Evolutionary conservation across 768 basidiomycete species (phyloP), one percentile per base, ranked within the genome.

Genomic region (Tulasnella sp.): DNA sequence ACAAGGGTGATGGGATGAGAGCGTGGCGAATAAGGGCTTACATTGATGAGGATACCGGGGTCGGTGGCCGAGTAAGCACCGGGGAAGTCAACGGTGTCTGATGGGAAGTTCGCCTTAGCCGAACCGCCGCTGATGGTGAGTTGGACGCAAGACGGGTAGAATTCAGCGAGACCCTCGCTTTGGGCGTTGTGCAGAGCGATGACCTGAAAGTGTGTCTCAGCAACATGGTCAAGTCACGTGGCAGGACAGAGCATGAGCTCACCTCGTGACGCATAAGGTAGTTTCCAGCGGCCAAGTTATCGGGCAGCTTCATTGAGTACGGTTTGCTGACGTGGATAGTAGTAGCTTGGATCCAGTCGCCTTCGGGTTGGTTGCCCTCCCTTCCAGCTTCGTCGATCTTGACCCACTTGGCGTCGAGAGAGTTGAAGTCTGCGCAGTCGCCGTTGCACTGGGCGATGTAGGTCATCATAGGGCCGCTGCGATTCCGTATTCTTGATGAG

Each of bases 251-350:
- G 23, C n/a, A 61, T 11, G 11, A 5, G 51, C 51, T 67, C 18
- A 81, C 81, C 79, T 94, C 93, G 83, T 93, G 90, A 0, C 93
- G 91, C 82, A 93, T 83, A 78, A 94, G 85, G 83, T 94, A 94
- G 80, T 91, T 88, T 5, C 93, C 93, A 2, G 91, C 84, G 2
- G 89, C 86, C 75, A 94, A 82, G 69, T 87, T 87, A 26, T 70
- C 29, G n/a, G 85, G 85, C 55, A 80, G 80, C 2, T 81, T 85
- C 74, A 85, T 46, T 32, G 67, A 80, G 78, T 79, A 80, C 2
- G 79, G 44, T 18, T 70, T 35, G 32, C 72, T 71, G n/a, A 73
- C 69, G 72, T 73, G 42, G 26, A 70, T 10, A 6, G 48, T 87
- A 80, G 91, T 84, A 74, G 86, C 86, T 81, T 91, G 91, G 3